These are phyloP conservation scores for Trichosporon sp. DNA, from an alignment of 1,284 basidiomycete species.

Conservation along the genomic window DNA sequence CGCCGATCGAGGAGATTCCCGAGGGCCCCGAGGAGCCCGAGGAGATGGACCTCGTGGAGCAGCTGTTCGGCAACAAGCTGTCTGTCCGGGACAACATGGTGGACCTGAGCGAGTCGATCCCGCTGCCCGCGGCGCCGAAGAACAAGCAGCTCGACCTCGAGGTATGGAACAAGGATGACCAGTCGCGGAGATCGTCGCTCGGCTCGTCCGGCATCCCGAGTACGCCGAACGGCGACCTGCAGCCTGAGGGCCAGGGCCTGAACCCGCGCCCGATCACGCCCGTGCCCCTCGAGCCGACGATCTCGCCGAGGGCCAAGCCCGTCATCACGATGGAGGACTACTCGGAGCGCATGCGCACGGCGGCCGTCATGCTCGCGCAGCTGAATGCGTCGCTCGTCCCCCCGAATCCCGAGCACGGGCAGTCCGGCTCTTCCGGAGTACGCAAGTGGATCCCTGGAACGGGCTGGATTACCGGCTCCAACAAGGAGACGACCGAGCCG, in stretches of 20 bases:
- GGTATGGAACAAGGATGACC: constrained; percentile 57
- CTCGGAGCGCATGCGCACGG: constrained; percentile 95
- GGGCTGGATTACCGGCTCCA: constrained; percentile 56
- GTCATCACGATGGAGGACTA: constrained; percentile 77
- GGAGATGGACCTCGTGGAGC: constrained; percentile 91
- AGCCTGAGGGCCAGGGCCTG: not conserved
- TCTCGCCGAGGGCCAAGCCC: constrained; percentile 26
- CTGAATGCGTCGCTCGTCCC: constrained; percentile 76
- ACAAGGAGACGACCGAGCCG: constrained; percentile 5
- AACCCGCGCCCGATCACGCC: constrained; percentile 8
- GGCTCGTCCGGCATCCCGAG: constrained; percentile 1
- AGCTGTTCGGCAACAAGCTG: constrained; percentile 74
- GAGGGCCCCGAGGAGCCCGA: constrained; percentile 58
- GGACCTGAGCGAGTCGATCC: constrained; percentile 73
- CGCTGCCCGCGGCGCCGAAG: constrained; percentile 73
- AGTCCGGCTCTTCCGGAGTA: constrained; percentile 32
- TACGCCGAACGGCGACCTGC: constrained; percentile 9
- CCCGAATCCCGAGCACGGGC: constrained; percentile 40
- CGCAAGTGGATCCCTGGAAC: constrained; percentile 64
- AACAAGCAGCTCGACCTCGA: constrained; percentile 82
- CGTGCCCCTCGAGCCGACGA: not conserved
- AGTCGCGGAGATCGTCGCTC: constrained; percentile 23
- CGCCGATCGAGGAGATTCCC: not conserved
- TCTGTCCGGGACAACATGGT: constrained; percentile 64
- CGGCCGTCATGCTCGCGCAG: constrained; percentile 97